Evolutionary conservation across 140 eudicot genomes (phyloP).

Genomic region (Erigeron philadelphicus): DNA sequence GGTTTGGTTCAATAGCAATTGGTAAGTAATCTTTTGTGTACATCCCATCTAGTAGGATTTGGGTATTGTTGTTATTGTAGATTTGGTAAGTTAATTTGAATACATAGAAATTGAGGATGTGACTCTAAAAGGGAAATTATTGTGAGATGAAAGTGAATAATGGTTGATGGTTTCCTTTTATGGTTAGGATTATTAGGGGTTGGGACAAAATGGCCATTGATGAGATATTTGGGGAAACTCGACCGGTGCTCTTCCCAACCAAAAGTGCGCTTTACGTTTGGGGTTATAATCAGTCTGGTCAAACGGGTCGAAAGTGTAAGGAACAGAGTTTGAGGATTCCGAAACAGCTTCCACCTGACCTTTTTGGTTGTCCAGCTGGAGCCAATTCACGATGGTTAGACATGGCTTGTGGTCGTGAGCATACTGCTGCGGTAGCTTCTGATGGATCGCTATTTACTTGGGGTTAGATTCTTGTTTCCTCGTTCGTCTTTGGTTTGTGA

Average conservation of each 20-base stretch:
- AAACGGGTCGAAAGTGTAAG: constrained; percentile 72
- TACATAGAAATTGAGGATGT: neutral
- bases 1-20: constrained; percentile 6
- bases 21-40: neutral
- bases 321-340: constrained; percentile 79
- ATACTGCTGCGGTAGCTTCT: constrained; percentile 88
- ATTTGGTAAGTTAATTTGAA: constrained; percentile 2
- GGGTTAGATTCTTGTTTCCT: constrained; percentile 48
- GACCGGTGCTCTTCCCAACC: constrained; percentile 48
- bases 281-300: constrained; percentile 95
- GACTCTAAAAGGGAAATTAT: neutral
- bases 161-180: neutral
- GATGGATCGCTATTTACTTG: constrained; percentile 95
- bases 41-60: no score
- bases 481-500: constrained; percentile 6
- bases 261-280: constrained; percentile 93
- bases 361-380: constrained; percentile 81
- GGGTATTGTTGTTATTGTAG: neutral
- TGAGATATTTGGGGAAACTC: constrained; percentile 78
- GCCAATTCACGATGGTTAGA: constrained; percentile 82
- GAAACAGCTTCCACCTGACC: constrained; percentile 78
- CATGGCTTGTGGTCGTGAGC: constrained; percentile 90
- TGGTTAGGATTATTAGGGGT: constrained; percentile 30
- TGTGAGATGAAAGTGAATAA: neutral
- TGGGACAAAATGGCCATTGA: constrained; percentile 56